A percentile compares a stretch with the other conserved stretches of the same genome.
phyloP scores from a whole-genome alignment of 2,329 filamentous ascomycete genomes.

The Hirsutella minnesotensis region DNA sequence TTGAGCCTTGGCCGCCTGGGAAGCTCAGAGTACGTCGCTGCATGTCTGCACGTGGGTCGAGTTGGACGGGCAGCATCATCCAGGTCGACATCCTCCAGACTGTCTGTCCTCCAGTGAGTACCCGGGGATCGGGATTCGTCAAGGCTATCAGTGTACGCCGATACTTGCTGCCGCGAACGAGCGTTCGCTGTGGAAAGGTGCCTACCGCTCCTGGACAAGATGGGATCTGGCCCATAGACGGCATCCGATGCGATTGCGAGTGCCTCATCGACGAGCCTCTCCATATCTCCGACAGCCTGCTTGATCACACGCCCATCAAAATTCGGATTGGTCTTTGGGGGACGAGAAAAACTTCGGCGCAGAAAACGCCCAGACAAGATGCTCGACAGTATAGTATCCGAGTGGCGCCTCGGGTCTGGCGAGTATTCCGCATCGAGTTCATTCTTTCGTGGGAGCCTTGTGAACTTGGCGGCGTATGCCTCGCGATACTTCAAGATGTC shows the following conservation, averaged over 20 bases:
- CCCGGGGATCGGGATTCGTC: conserved; percentile 1
- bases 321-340: conserved; percentile 10
- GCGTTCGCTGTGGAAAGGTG: conserved; percentile 6
- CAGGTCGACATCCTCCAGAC: conserved; percentile 4
- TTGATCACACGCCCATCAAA: conserved; percentile 20
- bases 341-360: conserved; percentile 7
- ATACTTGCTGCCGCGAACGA: conserved; percentile 4
- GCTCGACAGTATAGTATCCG: conserved; percentile 10
- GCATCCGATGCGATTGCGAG: conserved; percentile 29
- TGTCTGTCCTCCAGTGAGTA: conserved; percentile 4
- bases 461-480: conserved; percentile 14
- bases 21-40: conserved; percentile 12
- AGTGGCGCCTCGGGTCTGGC: conserved; percentile 9
- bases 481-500: conserved; percentile 16
- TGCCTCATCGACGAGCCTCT: conserved; percentile 34
- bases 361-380: conserved; percentile 7
- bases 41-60: conserved; percentile 12
- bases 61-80: not conserved
- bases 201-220: conserved; percentile 5
- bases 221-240: conserved; percentile 18
- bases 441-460: conserved; percentile 11
- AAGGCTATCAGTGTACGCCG: not conserved
- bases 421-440: conserved; percentile 4
- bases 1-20: conserved; percentile 12
- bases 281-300: conserved; percentile 28